phyloP scores from a whole-genome alignment of 345 rosid species.

The Aurinia saxatilis region DNA sequence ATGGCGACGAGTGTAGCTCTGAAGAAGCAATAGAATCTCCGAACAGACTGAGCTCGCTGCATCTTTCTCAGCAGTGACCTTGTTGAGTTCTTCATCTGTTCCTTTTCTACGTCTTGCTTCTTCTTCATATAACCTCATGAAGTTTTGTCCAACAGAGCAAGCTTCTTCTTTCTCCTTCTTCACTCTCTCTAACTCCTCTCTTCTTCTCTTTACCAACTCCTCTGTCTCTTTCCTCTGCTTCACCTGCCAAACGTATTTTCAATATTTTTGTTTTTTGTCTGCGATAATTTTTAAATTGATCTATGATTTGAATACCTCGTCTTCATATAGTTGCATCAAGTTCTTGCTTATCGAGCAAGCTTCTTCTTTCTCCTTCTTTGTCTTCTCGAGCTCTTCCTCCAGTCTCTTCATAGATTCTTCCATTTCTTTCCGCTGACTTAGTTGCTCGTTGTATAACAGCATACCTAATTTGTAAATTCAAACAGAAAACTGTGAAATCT shows the following conservation, averaged over 20 bases:
- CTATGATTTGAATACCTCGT: slow-evolving; percentile 18
- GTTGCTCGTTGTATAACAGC: slow-evolving; percentile 30
- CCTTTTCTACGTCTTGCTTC: slow-evolving; percentile 26
- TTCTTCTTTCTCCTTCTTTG: slow-evolving; percentile 28
- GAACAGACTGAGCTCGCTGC: slow-evolving; percentile 28
- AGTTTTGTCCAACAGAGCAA: slow-evolving; percentile 26
- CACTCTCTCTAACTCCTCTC: slow-evolving; percentile 30
- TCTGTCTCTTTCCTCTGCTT: slow-evolving; percentile 34
- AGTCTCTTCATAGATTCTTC: slow-evolving; percentile 26
- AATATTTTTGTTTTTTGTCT: not conserved
- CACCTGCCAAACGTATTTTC: slow-evolving; percentile 6
- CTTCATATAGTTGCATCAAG: slow-evolving; percentile 32
- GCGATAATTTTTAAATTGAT: not conserved
- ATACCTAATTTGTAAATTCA: slow-evolving; percentile 13
- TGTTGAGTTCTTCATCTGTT: slow-evolving; percentile 23
- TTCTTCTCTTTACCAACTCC: slow-evolving; percentile 20
- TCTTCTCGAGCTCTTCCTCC: slow-evolving; percentile 31
- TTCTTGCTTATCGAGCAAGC: slow-evolving; percentile 30
- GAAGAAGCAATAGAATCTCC: slow-evolving; percentile 30
- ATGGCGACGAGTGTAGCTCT: slow-evolving; percentile 25
- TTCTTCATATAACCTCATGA: slow-evolving; percentile 29
- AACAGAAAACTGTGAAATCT: not conserved
- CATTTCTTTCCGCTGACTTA: slow-evolving; percentile 32
- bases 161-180: slow-evolving; percentile 40
- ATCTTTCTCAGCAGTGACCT: slow-evolving; percentile 28